Evolutionary conservation across 148 eudicot genomes (phyloP).

Genomic region (Fagopyrum esculentum): DNA sequence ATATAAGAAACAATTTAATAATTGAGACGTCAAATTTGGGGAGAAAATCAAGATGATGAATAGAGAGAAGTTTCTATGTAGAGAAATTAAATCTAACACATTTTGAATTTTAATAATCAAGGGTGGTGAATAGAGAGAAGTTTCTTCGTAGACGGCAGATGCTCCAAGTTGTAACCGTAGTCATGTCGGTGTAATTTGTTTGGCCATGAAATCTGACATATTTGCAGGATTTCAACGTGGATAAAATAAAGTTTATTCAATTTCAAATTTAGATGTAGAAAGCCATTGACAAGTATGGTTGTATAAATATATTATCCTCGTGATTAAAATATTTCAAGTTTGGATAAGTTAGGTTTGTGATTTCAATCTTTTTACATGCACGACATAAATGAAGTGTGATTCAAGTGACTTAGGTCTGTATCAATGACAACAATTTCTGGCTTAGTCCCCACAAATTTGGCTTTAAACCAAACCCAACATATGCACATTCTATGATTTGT

Average conservation of each 20-base stretch:
- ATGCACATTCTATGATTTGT: neutral
- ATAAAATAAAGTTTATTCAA: neutral
- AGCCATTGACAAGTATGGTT: neutral
- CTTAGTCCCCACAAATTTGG: neutral
- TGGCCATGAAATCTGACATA: neutral
- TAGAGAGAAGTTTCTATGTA: too few relatives aligned
- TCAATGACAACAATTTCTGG: neutral
- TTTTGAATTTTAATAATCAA: too few relatives aligned
- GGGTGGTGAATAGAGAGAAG: too few relatives aligned
- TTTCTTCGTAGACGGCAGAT: too few relatives aligned
- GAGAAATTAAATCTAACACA: too few relatives aligned
- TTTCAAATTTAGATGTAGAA: neutral
- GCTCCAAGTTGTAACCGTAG: too few relatives aligned
- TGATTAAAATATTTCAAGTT: neutral
- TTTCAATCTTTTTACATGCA: neutral
- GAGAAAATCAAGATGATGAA: too few relatives aligned
- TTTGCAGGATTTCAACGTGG: neutral
- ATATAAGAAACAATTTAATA: too few relatives aligned
- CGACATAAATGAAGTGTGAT: neutral
- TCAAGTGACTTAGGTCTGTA: neutral
- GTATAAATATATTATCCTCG: neutral
- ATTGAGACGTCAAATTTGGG: too few relatives aligned
- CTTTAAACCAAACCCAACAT: constrained; percentile 3
- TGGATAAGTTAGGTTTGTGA: constrained; percentile 1
- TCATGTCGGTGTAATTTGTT: neutral